Evolutionary conservation across 2,329 filamentous ascomycete genomes (phyloP).

Genomic region (Diaporthe sp.): DNA sequence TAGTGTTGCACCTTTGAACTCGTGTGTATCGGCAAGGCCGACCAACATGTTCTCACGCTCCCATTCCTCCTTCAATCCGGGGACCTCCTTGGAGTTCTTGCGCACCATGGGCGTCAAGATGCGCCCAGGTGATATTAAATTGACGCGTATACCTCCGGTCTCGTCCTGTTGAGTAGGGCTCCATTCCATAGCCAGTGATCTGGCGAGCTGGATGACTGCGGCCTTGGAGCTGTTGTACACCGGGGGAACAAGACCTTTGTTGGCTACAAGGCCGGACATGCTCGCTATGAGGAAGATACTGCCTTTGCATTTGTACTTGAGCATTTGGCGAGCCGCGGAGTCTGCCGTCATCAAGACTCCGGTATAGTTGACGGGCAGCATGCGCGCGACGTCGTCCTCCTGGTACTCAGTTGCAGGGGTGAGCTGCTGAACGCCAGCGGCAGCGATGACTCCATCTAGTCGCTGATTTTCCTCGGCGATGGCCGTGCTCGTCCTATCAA

Average conservation of each 20-base stretch:
- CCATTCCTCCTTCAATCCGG: constrained; percentile 70
- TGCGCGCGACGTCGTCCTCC: constrained; percentile 65
- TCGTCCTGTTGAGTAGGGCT: constrained; percentile 53
- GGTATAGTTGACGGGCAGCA: constrained; percentile 77
- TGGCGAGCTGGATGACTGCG: constrained; percentile 70
- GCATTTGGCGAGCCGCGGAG: constrained; percentile 73
- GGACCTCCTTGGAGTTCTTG: constrained; percentile 75
- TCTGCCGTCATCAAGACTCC: constrained; percentile 78
- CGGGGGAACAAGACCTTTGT: constrained; percentile 71
- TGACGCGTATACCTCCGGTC: constrained; percentile 71
- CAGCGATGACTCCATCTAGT: constrained; percentile 76
- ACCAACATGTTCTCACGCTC: constrained; percentile 80
- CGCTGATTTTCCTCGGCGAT: constrained; percentile 71
- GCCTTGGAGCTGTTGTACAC: constrained; percentile 77
- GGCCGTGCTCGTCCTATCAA: constrained; percentile 67
- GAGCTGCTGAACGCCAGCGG: constrained; percentile 76
- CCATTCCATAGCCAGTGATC: constrained; percentile 74
- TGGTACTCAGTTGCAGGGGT: constrained; percentile 75
- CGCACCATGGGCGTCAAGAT: constrained; percentile 79
- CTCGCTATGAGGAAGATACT: constrained; percentile 68
- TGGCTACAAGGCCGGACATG: constrained; percentile 64
- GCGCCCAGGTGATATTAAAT: constrained; percentile 76
- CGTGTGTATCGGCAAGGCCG: constrained; percentile 64
- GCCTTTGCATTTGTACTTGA: constrained; percentile 60
- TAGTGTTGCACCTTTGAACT: constrained; percentile 70